A percentile compares a stretch with the other conserved stretches of the same genome.
Conservation (phyloP, 306 rosid genomes). For the Lupinus albus region DNA sequence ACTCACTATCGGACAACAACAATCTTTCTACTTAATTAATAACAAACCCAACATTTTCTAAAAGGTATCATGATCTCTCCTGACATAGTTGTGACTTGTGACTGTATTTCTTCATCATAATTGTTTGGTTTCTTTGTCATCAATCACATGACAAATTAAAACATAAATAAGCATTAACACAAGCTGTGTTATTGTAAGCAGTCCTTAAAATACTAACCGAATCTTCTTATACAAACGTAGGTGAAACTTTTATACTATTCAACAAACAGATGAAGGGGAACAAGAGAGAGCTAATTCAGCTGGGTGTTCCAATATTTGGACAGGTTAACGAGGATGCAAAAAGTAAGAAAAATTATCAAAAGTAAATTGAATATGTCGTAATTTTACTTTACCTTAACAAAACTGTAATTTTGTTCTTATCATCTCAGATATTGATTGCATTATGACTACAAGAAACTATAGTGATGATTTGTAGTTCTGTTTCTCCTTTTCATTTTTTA, state of each 20-base stretch:
- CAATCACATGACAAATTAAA: slow-evolving; percentile 28
- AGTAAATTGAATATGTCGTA: slow-evolving; percentile 28
- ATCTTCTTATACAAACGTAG: slow-evolving; percentile 46
- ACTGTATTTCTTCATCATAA: not conserved
- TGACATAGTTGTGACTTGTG: not conserved
- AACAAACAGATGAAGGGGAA: slow-evolving; percentile 88
- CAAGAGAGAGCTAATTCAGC: slow-evolving; percentile 90
- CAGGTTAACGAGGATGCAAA: slow-evolving; percentile 71
- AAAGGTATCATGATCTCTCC: slow-evolving; percentile 4
- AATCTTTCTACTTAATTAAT: not conserved
- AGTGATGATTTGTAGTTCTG: slow-evolving; percentile 16
- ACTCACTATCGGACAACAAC: not conserved
- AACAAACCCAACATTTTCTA: not conserved
- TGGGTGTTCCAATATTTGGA: slow-evolving; percentile 91
- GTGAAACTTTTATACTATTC: slow-evolving; percentile 87
- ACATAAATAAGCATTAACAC: slow-evolving; percentile 7
- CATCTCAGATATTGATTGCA: not conserved
- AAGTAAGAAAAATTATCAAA: slow-evolving; percentile 47
- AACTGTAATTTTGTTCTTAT: slow-evolving; percentile 25
- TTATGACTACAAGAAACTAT: slow-evolving; percentile 1
- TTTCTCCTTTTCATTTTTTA: slow-evolving; percentile 15
- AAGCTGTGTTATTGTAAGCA: slow-evolving; percentile 13
- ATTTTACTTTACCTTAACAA: slow-evolving; percentile 24
- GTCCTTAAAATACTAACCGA: slow-evolving; percentile 34
- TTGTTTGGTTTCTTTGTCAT: slow-evolving; percentile 32